Percentiles rank a stretch among this genome's conserved stretches.
These are phyloP conservation scores for Hyaloperonospora brassicae DNA, from an alignment of 352 stramenopile genomes.

Conservation along the genomic window DNA sequence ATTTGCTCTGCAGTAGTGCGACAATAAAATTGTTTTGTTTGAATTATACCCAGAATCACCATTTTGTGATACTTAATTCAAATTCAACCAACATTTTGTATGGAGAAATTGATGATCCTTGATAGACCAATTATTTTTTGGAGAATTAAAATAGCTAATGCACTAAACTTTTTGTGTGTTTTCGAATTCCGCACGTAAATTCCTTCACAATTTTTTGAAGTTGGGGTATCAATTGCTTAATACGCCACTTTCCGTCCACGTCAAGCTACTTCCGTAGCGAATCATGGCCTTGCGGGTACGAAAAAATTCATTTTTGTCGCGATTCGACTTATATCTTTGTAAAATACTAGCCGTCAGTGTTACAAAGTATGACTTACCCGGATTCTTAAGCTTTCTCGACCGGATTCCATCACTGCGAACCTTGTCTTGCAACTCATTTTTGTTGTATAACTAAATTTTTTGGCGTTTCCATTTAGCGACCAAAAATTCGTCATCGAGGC, in stretches of 20 bases:
- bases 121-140: not conserved
- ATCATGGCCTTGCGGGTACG: no score
- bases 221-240: not conserved
- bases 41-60: no score
- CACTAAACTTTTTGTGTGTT: no score
- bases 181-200: constrained; percentile 1
- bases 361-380: not conserved
- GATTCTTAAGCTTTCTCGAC: no score
- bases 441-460: not conserved
- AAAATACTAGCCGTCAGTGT: not conserved
- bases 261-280: not conserved
- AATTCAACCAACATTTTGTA: not conserved
- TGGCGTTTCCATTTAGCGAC: not conserved
- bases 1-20: not conserved
- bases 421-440: not conserved
- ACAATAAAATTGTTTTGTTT: no score
- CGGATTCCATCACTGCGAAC: no score
- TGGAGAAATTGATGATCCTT: no score
- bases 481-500: not conserved
- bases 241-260: not conserved
- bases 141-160: not conserved
- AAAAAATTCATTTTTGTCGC: not conserved
- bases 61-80: not conserved
- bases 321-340: not conserved
- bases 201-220: not conserved